phyloP scores from a whole-genome alignment of 1,284 basidiomycete species.

The Cutaneotrichosporon daszewskae region DNA sequence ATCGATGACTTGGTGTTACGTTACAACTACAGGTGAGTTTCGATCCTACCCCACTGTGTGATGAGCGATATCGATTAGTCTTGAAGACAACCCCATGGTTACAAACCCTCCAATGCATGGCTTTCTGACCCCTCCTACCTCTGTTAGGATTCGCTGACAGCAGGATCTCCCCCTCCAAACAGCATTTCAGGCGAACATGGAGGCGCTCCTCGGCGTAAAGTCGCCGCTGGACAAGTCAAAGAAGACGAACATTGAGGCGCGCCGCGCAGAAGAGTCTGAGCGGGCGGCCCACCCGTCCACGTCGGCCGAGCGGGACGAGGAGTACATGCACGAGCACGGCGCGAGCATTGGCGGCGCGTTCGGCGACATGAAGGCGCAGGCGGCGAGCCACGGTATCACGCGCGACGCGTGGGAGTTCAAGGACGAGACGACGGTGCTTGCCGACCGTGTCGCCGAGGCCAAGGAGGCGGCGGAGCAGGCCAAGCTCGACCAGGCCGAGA shows the following conservation, averaged over 20 bases:
- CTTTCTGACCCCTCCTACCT: slow-evolving; percentile 35
- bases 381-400: slow-evolving; percentile 23
- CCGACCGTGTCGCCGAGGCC: slow-evolving; percentile 9
- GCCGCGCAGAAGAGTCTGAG: slow-evolving; percentile 11
- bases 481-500: background rate
- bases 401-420: slow-evolving; percentile 42
- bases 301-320: slow-evolving; percentile 35
- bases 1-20: background rate
- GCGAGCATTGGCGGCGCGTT: slow-evolving; percentile 33
- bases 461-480: slow-evolving; percentile 12
- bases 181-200: slow-evolving; percentile 43
- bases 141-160: slow-evolving; percentile 13
- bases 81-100: slow-evolving; percentile 49
- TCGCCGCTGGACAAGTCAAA: slow-evolving; percentile 14
- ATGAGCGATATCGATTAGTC: slow-evolving; percentile 49
- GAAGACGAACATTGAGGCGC: slow-evolving; percentile 8
- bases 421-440: slow-evolving; percentile 21
- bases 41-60: slow-evolving; percentile 18
- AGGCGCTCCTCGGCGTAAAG: slow-evolving; percentile 35
- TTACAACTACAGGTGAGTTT: slow-evolving; percentile 36
- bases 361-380: slow-evolving; percentile 14
- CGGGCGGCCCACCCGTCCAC: slow-evolving; percentile 31
- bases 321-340: slow-evolving; percentile 30
- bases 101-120: slow-evolving; percentile 43
- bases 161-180: slow-evolving; percentile 37